Base-by-base conservation (phyloP, 1,284 basidiomycete species). In the Tylopilus sp. region DNA sequence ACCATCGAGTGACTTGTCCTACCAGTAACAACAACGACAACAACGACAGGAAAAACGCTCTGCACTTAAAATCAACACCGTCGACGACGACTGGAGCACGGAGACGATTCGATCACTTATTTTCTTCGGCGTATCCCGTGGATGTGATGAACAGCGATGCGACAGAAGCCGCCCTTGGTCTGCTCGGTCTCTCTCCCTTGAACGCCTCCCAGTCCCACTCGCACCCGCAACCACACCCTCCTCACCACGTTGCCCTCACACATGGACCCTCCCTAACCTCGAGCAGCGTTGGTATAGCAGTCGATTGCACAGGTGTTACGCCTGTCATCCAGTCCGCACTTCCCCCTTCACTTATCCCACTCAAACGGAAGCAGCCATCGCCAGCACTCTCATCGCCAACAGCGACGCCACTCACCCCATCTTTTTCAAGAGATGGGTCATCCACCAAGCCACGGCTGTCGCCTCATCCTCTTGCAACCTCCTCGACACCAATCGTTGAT, bases 131-230 rank as follows among this genome's bases (percentile, higher is more conserved):
- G 44, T 48, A 49, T 48, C 36, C 44, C 26, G 39, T 33, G 31
- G 47, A 66, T 83, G 86, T 47, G 57, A 77, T 76, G 74, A 71
- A 70, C 59, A 73, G 60, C 66, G 74, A 77, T 74, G 75, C 74
- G 52, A 70, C 71, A 55, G 74, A 76, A 62, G 75, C 75, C 46
- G 74, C 73, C 39, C 72, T 76, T 48, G 75, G 74, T 66, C 64
- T 77, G 31, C 72, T 77, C 41, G 71, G 73, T 55, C 72, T 76
- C 46, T 71, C 65, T 41, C 61, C 73, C 45, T 59, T 64, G 44
- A 61, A 69, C 45, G 57, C 65, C 41, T 52, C 64, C 40, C 64
- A 54, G 44, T 56, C 56, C 28, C 55, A 63, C 52, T 53, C 54
- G 11, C 28, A 41, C 16, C 44, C 52, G 8, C 55, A 53, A 49